Evolutionary conservation across 2,329 filamentous ascomycete genomes (phyloP), one percentile per base, ranked within the genome.

Genomic region (Arachnomyces sp.): DNA sequence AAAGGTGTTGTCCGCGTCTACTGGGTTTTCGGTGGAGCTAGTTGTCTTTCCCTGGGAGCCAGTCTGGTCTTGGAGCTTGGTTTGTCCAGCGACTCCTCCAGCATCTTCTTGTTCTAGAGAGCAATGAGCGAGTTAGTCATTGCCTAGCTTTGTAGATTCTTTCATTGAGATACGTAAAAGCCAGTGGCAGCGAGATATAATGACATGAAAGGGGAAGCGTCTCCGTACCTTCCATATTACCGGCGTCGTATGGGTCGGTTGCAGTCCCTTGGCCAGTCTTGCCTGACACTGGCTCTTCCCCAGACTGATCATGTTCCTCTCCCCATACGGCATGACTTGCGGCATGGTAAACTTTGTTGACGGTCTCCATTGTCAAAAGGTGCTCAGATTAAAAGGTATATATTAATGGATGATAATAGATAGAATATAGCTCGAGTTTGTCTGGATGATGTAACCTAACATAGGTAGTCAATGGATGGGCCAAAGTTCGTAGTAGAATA

Each of bases 211-310:
- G 34, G 11, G 15, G 9, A 31, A n/a, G 13, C 15, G 38, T 29
- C 17, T 12, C 31, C 65, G 50, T 60, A 78, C 70, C 74, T 68
- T 77, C 72, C n/a, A 76, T 65, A 59, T 92, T 92, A 36, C 86
- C 86, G 43, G 78, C 78, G 56, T 92, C 86, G 52, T 80, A 93
- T 0, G 86, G 86, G 59, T 90, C 81, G 9, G 75, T 77, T 32
- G 71, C 72, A 16, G 73, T 72, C 3, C 84, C 82, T 56, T 82
- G 68, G 30, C 86, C 86, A 42, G 73, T 67, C 38, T 77, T 67
- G 15, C 86, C 86, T 14, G 84, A 83, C 33, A 88, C 61, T 13
- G 86, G 86, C 65, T 93, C 86, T 50, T 65, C 61, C 34, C 69
- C 69, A 30, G 51, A 15, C 45, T 39, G 8, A 51, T 49, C 28